These are phyloP conservation scores for Sporothrix schenckii DNA, from an alignment of 2,329 filamentous ascomycete genomes.

Conservation along the genomic window DNA sequence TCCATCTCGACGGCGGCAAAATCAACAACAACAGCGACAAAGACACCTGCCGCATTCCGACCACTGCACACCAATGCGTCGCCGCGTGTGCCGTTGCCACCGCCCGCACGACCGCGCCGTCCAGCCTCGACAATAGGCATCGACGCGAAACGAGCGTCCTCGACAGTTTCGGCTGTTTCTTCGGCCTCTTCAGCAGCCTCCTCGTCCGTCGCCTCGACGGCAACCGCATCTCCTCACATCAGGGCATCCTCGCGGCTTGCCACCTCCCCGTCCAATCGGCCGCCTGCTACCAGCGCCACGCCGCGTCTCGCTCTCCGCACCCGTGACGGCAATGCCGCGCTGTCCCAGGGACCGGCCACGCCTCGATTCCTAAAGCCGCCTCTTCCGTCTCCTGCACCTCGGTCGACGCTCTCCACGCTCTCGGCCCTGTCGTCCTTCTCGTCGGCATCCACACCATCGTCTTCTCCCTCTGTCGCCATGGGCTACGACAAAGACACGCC, in stretches of 20 bases:
- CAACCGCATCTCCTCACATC: background rate
- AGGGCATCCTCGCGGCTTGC: background rate
- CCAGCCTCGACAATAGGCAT: constrained; percentile 17
- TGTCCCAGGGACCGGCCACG: constrained; percentile 24
- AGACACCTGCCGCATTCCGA: background rate
- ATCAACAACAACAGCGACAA: background rate
- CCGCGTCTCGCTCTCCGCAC: constrained; percentile 17
- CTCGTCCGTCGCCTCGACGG: background rate
- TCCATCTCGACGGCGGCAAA: background rate
- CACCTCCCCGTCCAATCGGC: background rate
- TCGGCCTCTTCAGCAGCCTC: background rate
- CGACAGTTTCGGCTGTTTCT: background rate
- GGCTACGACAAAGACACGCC: constrained; percentile 47
- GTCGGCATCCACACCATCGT: background rate
- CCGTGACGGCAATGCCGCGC: constrained; percentile 48
- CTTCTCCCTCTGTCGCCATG: constrained; percentile 42
- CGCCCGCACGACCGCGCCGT: constrained; percentile 12
- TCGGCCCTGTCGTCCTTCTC: background rate
- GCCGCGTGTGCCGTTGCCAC: constrained; percentile 19
- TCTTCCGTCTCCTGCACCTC: background rate
- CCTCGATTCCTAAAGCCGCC: constrained; percentile 23
- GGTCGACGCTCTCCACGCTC: constrained; percentile 26
- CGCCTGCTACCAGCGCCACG: background rate
- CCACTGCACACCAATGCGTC: constrained; percentile 23
- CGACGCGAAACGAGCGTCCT: background rate